These are phyloP conservation scores for Boletus rubropictus DNA, from an alignment of 768 basidiomycete genomes.

Conservation along the genomic window DNA sequence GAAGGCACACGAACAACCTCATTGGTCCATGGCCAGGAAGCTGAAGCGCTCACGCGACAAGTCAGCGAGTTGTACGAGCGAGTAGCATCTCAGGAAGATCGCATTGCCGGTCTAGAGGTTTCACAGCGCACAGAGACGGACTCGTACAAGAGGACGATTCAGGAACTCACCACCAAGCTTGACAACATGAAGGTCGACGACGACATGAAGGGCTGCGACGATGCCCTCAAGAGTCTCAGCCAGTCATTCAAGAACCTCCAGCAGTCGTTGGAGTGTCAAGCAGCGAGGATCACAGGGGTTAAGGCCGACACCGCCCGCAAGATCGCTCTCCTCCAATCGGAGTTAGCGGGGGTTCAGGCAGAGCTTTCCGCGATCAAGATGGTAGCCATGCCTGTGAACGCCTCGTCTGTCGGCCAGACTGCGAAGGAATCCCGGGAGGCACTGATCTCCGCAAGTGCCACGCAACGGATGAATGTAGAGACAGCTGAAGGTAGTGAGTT, in stretches of 20 bases:
- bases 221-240: conserved; percentile 2
- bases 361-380: conserved; percentile 11
- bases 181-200: conserved; percentile 1
- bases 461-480: background rate
- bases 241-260: conserved; percentile 1
- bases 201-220: conserved; percentile 6
- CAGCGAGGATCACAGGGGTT: conserved; percentile 8
- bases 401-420: background rate
- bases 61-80: conserved; percentile 7
- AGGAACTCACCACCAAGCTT: conserved; percentile 12
- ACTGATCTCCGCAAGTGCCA: background rate
- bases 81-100: conserved; percentile 12
- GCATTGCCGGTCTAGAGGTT: conserved; percentile 5
- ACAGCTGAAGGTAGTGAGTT: conserved; percentile 3
- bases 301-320: conserved; percentile 16
- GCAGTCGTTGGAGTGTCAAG: conserved; percentile 11
- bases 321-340: conserved; percentile 15
- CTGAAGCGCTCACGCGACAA: conserved; percentile 5
- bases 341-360: conserved; percentile 3
- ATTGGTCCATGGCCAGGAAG: background rate
- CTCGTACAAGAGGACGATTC: conserved; percentile 1
- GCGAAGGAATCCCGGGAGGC: conserved; percentile 4
- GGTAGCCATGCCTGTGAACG: background rate
- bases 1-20: conserved; percentile 3
- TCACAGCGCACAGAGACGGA: conserved; percentile 5